These are phyloP conservation scores for Trifolium fragiferum DNA, from an alignment of 306 rosid genomes.

Conservation along the genomic window DNA sequence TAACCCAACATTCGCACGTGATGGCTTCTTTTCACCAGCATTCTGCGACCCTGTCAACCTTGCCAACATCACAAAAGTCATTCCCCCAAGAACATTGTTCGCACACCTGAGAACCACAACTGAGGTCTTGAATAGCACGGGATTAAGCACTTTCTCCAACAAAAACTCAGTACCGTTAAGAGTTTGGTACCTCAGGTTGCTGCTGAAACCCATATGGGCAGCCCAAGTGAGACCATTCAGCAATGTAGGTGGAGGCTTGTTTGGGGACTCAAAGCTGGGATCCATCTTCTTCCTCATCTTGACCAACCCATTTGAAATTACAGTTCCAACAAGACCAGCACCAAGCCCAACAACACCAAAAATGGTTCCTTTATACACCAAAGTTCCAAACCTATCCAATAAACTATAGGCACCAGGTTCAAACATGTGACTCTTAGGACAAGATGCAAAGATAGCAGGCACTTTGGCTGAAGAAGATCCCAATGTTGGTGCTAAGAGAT, in stretches of 20 bases:
- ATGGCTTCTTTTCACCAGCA: slow-evolving; percentile 44
- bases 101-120: slow-evolving; percentile 75
- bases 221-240: slow-evolving; percentile 92
- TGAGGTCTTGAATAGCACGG: slow-evolving; percentile 78
- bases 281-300: slow-evolving; percentile 89
- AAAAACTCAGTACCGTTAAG: slow-evolving; percentile 76
- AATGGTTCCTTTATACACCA: slow-evolving; percentile 74
- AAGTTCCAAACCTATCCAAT: slow-evolving; percentile 67
- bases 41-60: slow-evolving; percentile 86
- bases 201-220: slow-evolving; percentile 83
- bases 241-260: slow-evolving; percentile 81
- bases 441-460: slow-evolving; percentile 69
- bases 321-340: slow-evolving; percentile 81
- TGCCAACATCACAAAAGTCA: slow-evolving; percentile 86
- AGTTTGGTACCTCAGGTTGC: slow-evolving; percentile 88
- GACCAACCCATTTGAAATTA: slow-evolving; percentile 81
- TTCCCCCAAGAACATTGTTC: slow-evolving; percentile 89
- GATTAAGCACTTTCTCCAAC: slow-evolving; percentile 71
- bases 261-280: slow-evolving; percentile 80
- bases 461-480: slow-evolving; percentile 56
- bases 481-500: slow-evolving; percentile 79
- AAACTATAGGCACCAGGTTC: slow-evolving; percentile 73
- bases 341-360: slow-evolving; percentile 85
- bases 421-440: slow-evolving; percentile 93
- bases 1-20: slow-evolving; percentile 38